These are phyloP conservation scores for Claviceps paspali DNA, from an alignment of 2,329 filamentous ascomycete genomes.

Conservation along the genomic window DNA sequence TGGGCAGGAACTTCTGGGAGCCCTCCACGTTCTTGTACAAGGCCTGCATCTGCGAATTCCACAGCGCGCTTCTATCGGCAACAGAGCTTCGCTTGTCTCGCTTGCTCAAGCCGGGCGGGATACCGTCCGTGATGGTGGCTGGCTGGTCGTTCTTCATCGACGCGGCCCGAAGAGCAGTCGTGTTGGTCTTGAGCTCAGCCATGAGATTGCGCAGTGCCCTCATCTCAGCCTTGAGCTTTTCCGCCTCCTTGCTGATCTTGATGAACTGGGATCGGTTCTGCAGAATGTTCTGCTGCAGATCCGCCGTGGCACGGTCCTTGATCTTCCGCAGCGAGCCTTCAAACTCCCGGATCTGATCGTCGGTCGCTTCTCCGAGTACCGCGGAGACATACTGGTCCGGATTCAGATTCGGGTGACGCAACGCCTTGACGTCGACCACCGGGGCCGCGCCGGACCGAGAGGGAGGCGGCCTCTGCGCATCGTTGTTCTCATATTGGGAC, in stretches of 20 bases:
- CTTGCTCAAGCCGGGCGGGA: conserved; percentile 43
- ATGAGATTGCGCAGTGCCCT: conserved; percentile 76
- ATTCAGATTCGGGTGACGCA: conserved; percentile 65
- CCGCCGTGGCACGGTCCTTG: conserved; percentile 62
- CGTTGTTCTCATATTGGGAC: conserved; percentile 40
- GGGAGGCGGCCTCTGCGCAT: conserved; percentile 36
- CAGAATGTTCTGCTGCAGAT: conserved; percentile 89
- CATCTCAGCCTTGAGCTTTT: conserved; percentile 96
- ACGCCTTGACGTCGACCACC: conserved; percentile 57
- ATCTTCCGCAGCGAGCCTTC: conserved; percentile 61
- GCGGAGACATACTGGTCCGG: conserved; percentile 65
- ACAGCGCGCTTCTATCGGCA: conserved; percentile 48
- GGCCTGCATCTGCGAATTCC: conserved; percentile 55
- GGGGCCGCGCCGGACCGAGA: conserved; percentile 41
- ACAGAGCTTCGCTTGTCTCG: conserved; percentile 83
- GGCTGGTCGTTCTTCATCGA: conserved; percentile 36
- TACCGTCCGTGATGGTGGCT: conserved; percentile 33
- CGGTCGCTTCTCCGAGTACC: conserved; percentile 69
- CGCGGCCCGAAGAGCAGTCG: conserved; percentile 46
- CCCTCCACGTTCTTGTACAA: conserved; percentile 97
- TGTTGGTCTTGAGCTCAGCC: conserved; percentile 76
- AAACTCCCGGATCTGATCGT: conserved; percentile 73
- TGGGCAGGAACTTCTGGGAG: conserved; percentile 91
- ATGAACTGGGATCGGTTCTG: conserved; percentile 98
- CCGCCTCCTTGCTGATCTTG: conserved; percentile 97